Base-by-base conservation (phyloP, 2,329 filamentous ascomycete species). In the Alternaria longipes region DNA sequence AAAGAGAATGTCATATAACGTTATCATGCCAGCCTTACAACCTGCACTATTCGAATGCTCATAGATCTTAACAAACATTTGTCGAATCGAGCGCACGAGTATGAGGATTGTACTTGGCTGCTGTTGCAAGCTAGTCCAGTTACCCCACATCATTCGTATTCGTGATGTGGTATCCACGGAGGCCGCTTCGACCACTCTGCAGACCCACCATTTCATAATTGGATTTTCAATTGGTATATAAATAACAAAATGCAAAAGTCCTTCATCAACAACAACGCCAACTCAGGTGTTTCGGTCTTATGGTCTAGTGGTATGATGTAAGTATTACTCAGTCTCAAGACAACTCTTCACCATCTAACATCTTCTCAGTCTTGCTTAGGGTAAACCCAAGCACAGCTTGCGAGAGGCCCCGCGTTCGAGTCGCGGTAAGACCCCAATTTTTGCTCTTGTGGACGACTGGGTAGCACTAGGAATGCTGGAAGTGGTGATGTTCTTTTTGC, bases 311-410 rank as follows among this genome's bases (percentile, higher is more conserved):
- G 86, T 88, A 89, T 26, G 24, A 26, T 24, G 32, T 36, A 36
- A 0, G 32, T 36, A 14, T 14, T 36, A 14, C 5, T 16, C 14
- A 3, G 2, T 5, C 11, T 6, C 14, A 14, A 5, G 12, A 6
- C 11, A 34, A 16, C 5, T 34, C 4, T 4, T 8, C 32, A 16
- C 0, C 14, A 36, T 36, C 32, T 36, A 36, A 36, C 32, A 36
- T 36, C 0, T 16, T 8, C 7, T 36, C 14, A 36, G 32, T 88
- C 86, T 87, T 86, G 86, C 87, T 88, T 88, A 89, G 87, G 86
- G 86, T 76, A 56, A 46, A 54, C 59, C 56, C 50, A 36, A 62
- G 51, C 46, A 59, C 8, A 32, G 46, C 53, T 63, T 63, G 74
- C 74, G 73, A 74, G 74, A 78, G 74, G 75, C 72, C 75, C 74